These are phyloP conservation scores for Apiotrichum porosum DNA, from an alignment of 1,284 basidiomycete genomes.

Conservation along the genomic window DNA sequence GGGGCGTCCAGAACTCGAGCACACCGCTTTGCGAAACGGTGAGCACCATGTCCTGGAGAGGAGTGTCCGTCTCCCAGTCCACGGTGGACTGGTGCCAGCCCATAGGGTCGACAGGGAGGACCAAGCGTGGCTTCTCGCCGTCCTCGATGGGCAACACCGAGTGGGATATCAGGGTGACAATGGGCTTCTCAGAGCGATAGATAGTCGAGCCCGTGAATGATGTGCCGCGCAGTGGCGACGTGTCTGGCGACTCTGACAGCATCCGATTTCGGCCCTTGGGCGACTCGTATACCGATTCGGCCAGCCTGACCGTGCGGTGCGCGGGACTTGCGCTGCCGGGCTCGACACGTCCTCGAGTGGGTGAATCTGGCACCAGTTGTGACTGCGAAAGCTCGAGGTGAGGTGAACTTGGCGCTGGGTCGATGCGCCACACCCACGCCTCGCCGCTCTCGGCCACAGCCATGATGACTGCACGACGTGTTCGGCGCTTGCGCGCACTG, in stretches of 20 bases:
- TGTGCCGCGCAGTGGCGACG: neutral
- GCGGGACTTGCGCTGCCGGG: too few species aligned
- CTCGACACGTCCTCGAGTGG: too few species aligned
- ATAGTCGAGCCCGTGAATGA: neutral
- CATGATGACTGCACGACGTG: constrained; percentile 41
- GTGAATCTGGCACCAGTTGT: neutral
- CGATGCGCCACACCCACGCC: constrained; percentile 45
- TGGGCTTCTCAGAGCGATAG: constrained; percentile 22
- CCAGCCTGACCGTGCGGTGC: neutral
- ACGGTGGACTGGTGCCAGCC: constrained; percentile 61
- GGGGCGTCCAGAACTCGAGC: constrained; percentile 74
- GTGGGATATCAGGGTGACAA: constrained; percentile 33
- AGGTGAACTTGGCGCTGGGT: constrained; percentile 20
- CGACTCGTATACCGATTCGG: neutral
- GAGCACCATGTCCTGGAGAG: constrained; percentile 64
- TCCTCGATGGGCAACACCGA: constrained; percentile 31
- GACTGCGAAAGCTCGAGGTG: constrained; percentile 4
- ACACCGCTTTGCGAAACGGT: constrained; percentile 69
- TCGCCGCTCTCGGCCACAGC: constrained; percentile 33
- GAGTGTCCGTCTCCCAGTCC: constrained; percentile 41
- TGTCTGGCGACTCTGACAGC: constrained; percentile 29
- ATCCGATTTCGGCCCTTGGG: too few species aligned
- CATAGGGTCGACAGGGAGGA: constrained; percentile 81
- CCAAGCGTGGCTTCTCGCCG: constrained; percentile 22
- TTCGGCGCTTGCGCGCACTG: constrained; percentile 27